Conservation (phyloP, 2,329 filamentous ascomycete species). For the Incumbomyces delicatus region DNA sequence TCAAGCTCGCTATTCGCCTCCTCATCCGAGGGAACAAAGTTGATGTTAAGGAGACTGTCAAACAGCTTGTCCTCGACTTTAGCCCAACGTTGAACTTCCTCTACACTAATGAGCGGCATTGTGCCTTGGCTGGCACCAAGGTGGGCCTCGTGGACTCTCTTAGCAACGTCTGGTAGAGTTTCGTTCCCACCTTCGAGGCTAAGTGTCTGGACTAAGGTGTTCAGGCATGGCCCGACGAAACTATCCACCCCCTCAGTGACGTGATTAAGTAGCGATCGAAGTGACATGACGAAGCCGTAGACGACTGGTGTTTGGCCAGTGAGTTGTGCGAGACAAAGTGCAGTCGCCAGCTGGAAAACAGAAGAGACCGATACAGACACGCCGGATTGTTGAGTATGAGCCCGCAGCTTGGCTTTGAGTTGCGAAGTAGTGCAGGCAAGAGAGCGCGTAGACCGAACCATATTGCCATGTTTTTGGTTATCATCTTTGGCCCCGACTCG, state of each 20-base stretch:
- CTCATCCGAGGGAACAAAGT: neutral
- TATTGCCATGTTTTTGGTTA: neutral
- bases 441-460: neutral
- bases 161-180: neutral
- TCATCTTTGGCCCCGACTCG: too few relatives aligned
- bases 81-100: neutral
- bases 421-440: neutral
- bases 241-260: neutral
- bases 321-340: neutral
- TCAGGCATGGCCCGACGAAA: neutral
- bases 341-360: neutral
- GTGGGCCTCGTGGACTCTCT: neutral
- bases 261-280: neutral
- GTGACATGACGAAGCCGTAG: neutral
- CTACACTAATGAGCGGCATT: too few relatives aligned
- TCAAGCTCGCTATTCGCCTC: neutral
- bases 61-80: neutral
- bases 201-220: neutral
- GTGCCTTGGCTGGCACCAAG: neutral
- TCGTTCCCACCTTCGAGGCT: neutral
- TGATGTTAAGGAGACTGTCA: neutral
- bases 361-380: neutral
- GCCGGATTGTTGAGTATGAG: neutral
- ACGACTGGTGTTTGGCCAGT: neutral
- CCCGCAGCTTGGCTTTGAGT: neutral